phyloP scores from a whole-genome alignment of 2,329 filamentous ascomycete species.

The Mycosphaerelloides madeirae region DNA sequence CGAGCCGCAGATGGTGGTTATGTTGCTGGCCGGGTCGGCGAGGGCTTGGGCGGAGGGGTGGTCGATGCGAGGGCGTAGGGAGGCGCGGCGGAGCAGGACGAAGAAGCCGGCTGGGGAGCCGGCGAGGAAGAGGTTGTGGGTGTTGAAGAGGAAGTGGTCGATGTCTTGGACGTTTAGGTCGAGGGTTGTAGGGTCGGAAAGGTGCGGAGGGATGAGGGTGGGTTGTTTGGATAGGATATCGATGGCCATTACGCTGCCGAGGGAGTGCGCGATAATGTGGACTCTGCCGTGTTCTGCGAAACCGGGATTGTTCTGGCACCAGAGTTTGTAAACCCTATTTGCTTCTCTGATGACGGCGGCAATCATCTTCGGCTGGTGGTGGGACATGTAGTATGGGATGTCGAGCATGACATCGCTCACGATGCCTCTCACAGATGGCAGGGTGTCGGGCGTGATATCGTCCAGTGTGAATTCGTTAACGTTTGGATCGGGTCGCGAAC shows the following conservation, averaged over 20 bases:
- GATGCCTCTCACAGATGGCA: slow-evolving; percentile 83
- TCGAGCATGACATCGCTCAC: slow-evolving; percentile 98
- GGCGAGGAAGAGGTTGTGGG: slow-evolving; percentile 79
- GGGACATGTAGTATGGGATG: slow-evolving; percentile 94
- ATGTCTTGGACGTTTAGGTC: slow-evolving; percentile 29
- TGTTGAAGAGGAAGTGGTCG: slow-evolving; percentile 79
- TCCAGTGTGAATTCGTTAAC: slow-evolving; percentile 65
- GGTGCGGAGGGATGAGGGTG: slow-evolving; percentile 55
- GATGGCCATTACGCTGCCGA: slow-evolving; percentile 90
- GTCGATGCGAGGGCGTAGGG: slow-evolving; percentile 70
- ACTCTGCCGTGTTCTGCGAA: slow-evolving; percentile 75
- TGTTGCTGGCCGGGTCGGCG: slow-evolving; percentile 49
- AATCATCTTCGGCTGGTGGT: slow-evolving; percentile 94
- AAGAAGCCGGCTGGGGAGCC: slow-evolving; percentile 94
- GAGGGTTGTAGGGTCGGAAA: slow-evolving; percentile 30
- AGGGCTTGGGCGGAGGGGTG: slow-evolving; percentile 71
- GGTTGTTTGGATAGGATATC: slow-evolving; percentile 89
- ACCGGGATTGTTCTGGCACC: slow-evolving; percentile 88
- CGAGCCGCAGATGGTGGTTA: slow-evolving; percentile 64
- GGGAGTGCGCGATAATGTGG: slow-evolving; percentile 86
- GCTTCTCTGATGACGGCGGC: slow-evolving; percentile 82
- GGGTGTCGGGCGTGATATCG: slow-evolving; percentile 86
- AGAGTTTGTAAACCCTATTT: slow-evolving; percentile 90
- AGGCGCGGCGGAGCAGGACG: slow-evolving; percentile 70
- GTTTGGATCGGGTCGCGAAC: slow-evolving; percentile 5